Evolutionary conservation across 139 green algal genomes (phyloP).

Genomic region (Raphidocelis subcapitata): DNA sequence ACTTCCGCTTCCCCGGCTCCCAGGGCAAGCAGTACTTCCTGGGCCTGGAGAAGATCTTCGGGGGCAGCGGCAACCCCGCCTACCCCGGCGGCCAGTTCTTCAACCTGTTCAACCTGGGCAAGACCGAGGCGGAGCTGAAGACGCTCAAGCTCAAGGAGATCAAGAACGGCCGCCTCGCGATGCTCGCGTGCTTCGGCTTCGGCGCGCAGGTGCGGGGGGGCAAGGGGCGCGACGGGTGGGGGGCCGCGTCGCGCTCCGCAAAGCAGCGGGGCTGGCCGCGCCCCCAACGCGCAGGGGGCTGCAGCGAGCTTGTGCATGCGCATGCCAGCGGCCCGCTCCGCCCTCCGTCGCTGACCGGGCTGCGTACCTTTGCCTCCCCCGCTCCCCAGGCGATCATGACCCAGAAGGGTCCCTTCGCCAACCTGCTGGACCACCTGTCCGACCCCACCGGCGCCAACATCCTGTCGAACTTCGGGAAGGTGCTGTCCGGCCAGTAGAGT

Average conservation of each 20-base stretch:
- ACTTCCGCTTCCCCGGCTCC: constrained; percentile 84
- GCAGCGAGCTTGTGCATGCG: neutral
- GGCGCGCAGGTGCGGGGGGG: constrained; percentile 35
- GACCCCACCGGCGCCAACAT: constrained; percentile 91
- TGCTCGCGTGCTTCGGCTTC: constrained; percentile 68
- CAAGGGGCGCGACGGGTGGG: constrained; percentile 1
- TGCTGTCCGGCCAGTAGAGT: constrained; percentile 20
- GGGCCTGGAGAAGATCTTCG: constrained; percentile 84
- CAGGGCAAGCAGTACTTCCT: constrained; percentile 96
- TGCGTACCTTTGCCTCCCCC: neutral
- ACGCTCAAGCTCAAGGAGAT: constrained; percentile 94
- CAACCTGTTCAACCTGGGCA: constrained; percentile 93
- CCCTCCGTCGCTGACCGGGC: neutral
- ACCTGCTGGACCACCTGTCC: constrained; percentile 88
- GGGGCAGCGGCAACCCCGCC: constrained; percentile 83
- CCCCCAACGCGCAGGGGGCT: neutral
- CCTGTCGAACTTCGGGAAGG: constrained; percentile 83
- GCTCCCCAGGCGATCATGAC: neutral
- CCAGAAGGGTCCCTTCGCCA: constrained; percentile 45
- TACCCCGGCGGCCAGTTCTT: constrained; percentile 97
- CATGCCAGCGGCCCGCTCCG: neutral
- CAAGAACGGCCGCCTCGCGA: constrained; percentile 93
- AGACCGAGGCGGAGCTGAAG: constrained; percentile 74
- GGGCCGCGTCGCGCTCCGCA: neutral
- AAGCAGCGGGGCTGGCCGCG: neutral